These are phyloP conservation scores for Monosporascus sp. DNA, from an alignment of 2,329 filamentous ascomycete genomes.

Conservation along the genomic window DNA sequence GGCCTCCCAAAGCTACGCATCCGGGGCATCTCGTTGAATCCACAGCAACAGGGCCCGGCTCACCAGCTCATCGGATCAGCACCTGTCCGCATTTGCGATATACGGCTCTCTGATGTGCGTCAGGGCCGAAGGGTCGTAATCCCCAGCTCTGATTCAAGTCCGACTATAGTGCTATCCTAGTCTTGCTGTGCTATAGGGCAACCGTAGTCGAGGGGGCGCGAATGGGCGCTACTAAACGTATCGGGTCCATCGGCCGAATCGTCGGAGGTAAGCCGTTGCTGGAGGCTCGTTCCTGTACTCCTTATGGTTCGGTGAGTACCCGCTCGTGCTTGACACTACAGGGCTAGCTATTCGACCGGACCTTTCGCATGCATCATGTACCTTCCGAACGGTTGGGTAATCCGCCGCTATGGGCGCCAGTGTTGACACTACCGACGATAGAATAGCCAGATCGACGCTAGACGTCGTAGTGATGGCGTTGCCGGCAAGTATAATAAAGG, in stretches of 20 bases:
- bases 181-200: slow-evolving; percentile 22
- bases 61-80: too few relatives aligned
- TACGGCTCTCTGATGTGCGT: slow-evolving; percentile 22
- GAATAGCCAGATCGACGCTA: slow-evolving; percentile 11
- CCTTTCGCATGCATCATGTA: slow-evolving; percentile 19
- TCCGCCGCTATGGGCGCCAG: slow-evolving; percentile 7
- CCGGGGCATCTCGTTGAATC: too few relatives aligned
- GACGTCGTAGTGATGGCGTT: slow-evolving; percentile 22
- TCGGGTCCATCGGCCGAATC: background rate
- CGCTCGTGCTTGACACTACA: slow-evolving; percentile 13
- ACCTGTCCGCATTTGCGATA: slow-evolving; percentile 17
- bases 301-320: background rate
- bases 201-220: slow-evolving; percentile 8
- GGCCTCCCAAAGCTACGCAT: too few relatives aligned
- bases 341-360: slow-evolving; percentile 15
- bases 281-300: slow-evolving; percentile 4
- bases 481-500: slow-evolving; percentile 21
- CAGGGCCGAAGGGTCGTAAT: slow-evolving; percentile 17
- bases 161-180: slow-evolving; percentile 21
- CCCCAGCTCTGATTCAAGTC: slow-evolving; percentile 18
- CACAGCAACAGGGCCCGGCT: too few relatives aligned
- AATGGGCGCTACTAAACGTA: background rate
- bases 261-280: background rate
- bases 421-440: slow-evolving; percentile 13
- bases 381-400: slow-evolving; percentile 12